These are phyloP conservation scores for Heritiera littoralis DNA, from an alignment of 345 rosid species.

Conservation along the genomic window DNA sequence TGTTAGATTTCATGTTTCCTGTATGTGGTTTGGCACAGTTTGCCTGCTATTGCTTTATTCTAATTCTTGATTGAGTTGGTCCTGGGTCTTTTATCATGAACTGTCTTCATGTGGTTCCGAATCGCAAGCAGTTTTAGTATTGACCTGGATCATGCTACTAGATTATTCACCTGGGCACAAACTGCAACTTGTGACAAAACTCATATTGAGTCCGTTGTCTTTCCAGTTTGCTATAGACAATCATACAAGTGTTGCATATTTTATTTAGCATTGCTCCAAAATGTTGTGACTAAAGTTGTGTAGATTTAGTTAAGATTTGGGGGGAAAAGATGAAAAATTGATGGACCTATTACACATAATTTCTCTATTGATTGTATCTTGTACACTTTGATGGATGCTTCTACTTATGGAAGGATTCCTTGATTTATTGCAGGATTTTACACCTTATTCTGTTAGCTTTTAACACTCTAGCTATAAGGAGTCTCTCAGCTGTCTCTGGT, in stretches of 20 bases:
- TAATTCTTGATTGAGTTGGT: not conserved
- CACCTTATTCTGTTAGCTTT: conserved; percentile 68
- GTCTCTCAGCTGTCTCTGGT: conserved; percentile 56
- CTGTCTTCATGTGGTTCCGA: not conserved
- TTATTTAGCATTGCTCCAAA: not conserved
- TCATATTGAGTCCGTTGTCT: not conserved
- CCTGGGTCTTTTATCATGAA: not conserved
- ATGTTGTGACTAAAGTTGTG: too few relatives aligned
- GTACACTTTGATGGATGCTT: not conserved
- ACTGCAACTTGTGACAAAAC: not conserved
- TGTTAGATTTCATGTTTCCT: not conserved
- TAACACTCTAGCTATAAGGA: conserved; percentile 54
- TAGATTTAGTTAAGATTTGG: not conserved
- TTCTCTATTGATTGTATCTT: not conserved
- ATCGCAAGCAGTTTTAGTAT: not conserved
- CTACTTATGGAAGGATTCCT: conserved; percentile 22
- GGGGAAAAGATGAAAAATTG: not conserved
- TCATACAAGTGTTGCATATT: not conserved
- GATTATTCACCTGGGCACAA: too few relatives aligned
- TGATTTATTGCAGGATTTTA: conserved; percentile 49
- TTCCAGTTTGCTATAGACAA: not conserved
- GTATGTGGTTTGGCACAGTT: not conserved
- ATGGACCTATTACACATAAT: not conserved
- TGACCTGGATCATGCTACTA: not conserved
- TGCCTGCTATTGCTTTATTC: not conserved